phyloP scores from a whole-genome alignment of 306 rosid genomes.

The Cicer bijugum region DNA sequence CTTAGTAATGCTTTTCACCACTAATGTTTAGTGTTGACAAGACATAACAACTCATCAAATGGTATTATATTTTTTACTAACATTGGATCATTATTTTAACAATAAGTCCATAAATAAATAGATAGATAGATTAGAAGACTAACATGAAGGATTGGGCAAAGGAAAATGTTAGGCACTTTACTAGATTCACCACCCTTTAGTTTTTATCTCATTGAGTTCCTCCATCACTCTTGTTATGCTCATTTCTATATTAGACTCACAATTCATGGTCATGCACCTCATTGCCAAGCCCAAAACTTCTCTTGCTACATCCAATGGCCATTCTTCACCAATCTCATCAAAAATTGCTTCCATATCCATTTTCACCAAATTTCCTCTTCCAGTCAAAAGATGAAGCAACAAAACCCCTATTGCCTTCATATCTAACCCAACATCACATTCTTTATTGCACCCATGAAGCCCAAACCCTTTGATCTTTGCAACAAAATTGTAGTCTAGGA shows the following conservation, averaged over 20 bases:
- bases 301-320: slow-evolving; percentile 68
- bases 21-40: no score
- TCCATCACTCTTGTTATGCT: slow-evolving; percentile 50
- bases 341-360: slow-evolving; percentile 27
- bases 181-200: slow-evolving; percentile 48
- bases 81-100: no score
- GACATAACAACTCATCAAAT: no score
- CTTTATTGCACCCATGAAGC: slow-evolving; percentile 38
- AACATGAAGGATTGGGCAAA: slow-evolving; percentile 88
- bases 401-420: slow-evolving; percentile 60
- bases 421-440: slow-evolving; percentile 45
- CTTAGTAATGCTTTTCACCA: no score
- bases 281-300: slow-evolving; percentile 53
- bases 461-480: slow-evolving; percentile 61
- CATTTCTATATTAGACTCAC: slow-evolving; percentile 40
- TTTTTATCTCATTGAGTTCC: slow-evolving; percentile 61
- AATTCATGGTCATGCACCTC: slow-evolving; percentile 51
- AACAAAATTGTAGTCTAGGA: slow-evolving; percentile 64
- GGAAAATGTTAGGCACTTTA: slow-evolving; percentile 59
- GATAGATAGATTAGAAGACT: neutral
- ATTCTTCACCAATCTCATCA: slow-evolving; percentile 59
- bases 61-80: no score
- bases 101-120: neutral
- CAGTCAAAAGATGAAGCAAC: slow-evolving; percentile 54
- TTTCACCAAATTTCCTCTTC: slow-evolving; percentile 57